phyloP scores from a whole-genome alignment of 371 early-diverging fungal species.

The Mucor piriformis region DNA sequence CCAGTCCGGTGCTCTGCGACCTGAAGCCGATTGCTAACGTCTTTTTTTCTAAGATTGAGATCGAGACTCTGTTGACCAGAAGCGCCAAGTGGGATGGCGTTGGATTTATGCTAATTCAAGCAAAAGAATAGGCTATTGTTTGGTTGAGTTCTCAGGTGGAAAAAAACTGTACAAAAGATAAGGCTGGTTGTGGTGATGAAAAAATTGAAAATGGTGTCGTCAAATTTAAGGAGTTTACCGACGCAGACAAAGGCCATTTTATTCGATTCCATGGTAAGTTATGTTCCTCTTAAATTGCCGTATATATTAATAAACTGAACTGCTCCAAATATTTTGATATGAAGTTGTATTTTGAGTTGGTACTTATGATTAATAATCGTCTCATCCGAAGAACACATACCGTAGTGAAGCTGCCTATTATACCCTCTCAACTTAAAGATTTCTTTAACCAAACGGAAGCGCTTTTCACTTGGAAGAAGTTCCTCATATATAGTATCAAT shows the following conservation, averaged over 20 bases:
- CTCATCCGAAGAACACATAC: conserved; percentile 21
- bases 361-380: conserved; percentile 9
- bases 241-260: conserved; percentile 23
- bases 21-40: conserved; percentile 10
- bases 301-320: conserved; percentile 22
- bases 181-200: conserved; percentile 10
- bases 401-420: conserved; percentile 13
- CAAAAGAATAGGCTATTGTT: conserved; percentile 20
- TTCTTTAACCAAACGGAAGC: conserved; percentile 16
- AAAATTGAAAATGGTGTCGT: conserved; percentile 18
- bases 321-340: conserved; percentile 19
- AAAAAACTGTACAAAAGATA: conserved; percentile 10
- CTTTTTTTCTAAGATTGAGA: conserved; percentile 16
- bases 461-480: conserved; percentile 22
- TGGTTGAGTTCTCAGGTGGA: conserved; percentile 22
- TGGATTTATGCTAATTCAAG: conserved; percentile 17
- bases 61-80: conserved; percentile 16
- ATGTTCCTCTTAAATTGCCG: conserved; percentile 14
- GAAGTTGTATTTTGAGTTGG: conserved; percentile 22
- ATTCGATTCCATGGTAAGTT: conserved; percentile 22
- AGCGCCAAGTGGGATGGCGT: conserved; percentile 18
- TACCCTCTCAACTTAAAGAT: conserved; percentile 17
- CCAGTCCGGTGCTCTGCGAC: conserved; percentile 7
- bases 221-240: conserved; percentile 16
- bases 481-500: conserved; percentile 15